Evolutionary conservation across 495 filamentous ascomycete species (phyloP), one percentile per base, ranked within the genome.

Genomic region (Amniculicola lignicola): DNA sequence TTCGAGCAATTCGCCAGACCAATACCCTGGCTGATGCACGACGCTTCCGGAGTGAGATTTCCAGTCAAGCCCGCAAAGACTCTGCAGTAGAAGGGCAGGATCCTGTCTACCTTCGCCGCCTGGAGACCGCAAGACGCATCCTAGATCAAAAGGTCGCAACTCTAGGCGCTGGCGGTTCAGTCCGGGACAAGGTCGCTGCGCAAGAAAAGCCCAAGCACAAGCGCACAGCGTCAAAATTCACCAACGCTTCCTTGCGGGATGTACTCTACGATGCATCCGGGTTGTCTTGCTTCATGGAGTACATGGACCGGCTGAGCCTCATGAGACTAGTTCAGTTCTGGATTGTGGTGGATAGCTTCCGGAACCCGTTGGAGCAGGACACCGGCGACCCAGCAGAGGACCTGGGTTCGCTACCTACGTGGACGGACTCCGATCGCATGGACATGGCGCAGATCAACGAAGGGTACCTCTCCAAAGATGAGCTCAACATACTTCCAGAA

Each of bases 271-370:
- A 93, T 69, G 82, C 92, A 7, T 84, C 92, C 1, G 91, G 90
- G 4, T 75, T 97, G 14, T 96, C 91, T 10, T 99, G 95, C 67
- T 96, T 97, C 68, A 99, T 97, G 94, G 94, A 99, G 65, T 96
- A 90, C 68, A 96, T 97, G 94, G 94, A 99, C 69, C 86, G 92
- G 23, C 85, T 88, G 65, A 75, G 80, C 24, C 77, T 94, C 4
- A 90, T 96, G 83, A 79, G 85, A 12, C 71, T 96, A 33, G 93
- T 99, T 0, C 94, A 99, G 66, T 99, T 96, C 70, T 99, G 91
- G 91, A 85, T 99, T 38, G 92, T 97, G 19, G 94, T 97, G 14
- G 93, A 97, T 73, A 91, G 94, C 1, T 86, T 97, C 64, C 85
- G 94, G n/a, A 95, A 93, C 67, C 94, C 94, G 4, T 74, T 99